Conservation (phyloP, 2,329 filamentous ascomycete species). For the Conoideocrella luteorostrata region DNA sequence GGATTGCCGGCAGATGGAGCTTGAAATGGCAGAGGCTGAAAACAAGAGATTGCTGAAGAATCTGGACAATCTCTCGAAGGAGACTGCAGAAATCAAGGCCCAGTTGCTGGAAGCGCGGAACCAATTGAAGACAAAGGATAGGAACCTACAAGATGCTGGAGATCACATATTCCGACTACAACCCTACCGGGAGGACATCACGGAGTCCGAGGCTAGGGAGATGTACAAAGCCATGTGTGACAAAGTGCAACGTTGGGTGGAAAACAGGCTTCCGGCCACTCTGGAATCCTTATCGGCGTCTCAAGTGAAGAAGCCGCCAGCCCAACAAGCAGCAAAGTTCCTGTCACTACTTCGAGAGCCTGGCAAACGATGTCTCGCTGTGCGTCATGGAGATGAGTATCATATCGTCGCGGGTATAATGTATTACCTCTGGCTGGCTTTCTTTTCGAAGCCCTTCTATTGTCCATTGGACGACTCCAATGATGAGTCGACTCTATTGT, state of each 20-base stretch:
- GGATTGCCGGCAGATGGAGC: conserved; percentile 28
- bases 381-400: conserved; percentile 27
- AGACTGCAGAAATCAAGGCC: conserved; percentile 22
- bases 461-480: conserved; percentile 27
- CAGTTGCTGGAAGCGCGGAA: conserved; percentile 25
- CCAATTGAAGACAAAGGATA: conserved; percentile 19
- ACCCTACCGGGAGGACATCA: conserved; percentile 27
- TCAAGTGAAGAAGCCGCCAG: conserved; percentile 18
- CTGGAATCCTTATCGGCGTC: conserved; percentile 26
- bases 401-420: conserved; percentile 30
- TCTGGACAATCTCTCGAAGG: conserved; percentile 23
- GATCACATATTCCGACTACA: conserved; percentile 28
- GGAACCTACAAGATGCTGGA: conserved; percentile 22
- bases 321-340: conserved; percentile 23
- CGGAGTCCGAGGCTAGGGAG: conserved; percentile 28
- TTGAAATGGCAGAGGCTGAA: conserved; percentile 24
- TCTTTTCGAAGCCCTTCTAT: conserved; percentile 31
- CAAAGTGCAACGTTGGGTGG: conserved; percentile 30
- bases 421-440: conserved; percentile 29
- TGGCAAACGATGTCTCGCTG: conserved; percentile 24
- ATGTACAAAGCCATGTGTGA: conserved; percentile 25
- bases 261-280: conserved; percentile 23
- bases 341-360: conserved; percentile 28
- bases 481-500: conserved; percentile 22
- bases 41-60: conserved; percentile 21